Base-by-base conservation (phyloP, 1,284 basidiomycete species). In the Mycena citricolor region DNA sequence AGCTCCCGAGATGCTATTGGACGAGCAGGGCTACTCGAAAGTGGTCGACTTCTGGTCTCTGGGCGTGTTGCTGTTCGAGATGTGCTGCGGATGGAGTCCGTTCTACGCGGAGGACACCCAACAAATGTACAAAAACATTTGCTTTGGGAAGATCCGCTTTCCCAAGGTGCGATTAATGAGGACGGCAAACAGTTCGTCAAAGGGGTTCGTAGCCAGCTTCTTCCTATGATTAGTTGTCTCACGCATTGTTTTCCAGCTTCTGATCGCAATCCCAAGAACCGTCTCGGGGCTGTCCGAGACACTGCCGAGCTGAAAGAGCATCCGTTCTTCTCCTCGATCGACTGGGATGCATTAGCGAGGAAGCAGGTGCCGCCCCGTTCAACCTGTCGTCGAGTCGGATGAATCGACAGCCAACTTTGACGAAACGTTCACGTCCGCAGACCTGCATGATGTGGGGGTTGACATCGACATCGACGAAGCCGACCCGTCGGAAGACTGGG, bases 121-220 rank as follows among this genome's bases (percentile, higher is more conserved):
- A 65, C 92, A 97, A 68, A 99, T 99, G 97, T 99, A 99, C 75
- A 94, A 94, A 77, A 90, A 95, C 72, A 99, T 99, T 57, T 98
- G 94, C 65, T 94, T 93, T 66, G 97, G 97, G 54, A 99, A 98
- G 78, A 98, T 99, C 64, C 81, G 95, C 53, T 99, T 99, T 74
- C 97, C 97, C 21, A 89, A 94, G 59, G 90, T 42, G 94, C 97
- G 23, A 98, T 99, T 58, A 86, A 87, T 49, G 97, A 99, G 58
- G 94, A 98, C 47, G 97, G 97, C 43, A 99, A 99, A 72, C 90
- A 97, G 69, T 99, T 99, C 57, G 97, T 99, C 61, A 99, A 99
- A 69, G 94, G 93, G 48, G 91, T 94, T 59, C 71, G 89, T 79
- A 8, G 41, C 8, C n/a, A n/a, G n/a, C n/a, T n/a, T n/a, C n/a